phyloP scores from a whole-genome alignment of 2,329 filamentous ascomycete genomes.

The Pestalotiopsis sp. region DNA sequence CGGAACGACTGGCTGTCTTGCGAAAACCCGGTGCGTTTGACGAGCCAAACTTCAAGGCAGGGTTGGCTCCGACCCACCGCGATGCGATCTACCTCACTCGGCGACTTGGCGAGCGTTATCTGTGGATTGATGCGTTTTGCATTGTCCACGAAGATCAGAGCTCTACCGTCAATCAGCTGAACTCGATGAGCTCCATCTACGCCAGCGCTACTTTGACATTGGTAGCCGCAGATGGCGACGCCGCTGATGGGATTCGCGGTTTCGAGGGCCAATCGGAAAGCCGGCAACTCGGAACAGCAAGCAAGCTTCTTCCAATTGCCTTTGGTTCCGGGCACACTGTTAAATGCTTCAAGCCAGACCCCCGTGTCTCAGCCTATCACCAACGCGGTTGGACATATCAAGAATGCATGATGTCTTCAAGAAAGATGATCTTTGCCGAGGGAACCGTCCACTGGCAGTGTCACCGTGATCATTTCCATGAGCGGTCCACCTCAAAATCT shows the following conservation, averaged over 20 bases:
- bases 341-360: not conserved
- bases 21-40: not conserved
- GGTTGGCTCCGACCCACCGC: not conserved
- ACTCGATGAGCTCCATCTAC: not conserved
- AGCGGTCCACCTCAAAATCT: not conserved
- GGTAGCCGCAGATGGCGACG: not conserved
- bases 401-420: not conserved
- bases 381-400: constrained; percentile 10
- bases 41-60: not conserved
- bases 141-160: not conserved
- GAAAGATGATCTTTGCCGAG: not conserved
- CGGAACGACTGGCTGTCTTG: not conserved
- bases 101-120: not conserved
- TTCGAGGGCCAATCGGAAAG: not conserved
- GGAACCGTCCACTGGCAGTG: not conserved
- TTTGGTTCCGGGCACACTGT: not conserved
- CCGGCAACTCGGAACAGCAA: not conserved
- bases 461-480: not conserved
- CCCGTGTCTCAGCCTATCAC: not conserved
- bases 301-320: not conserved
- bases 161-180: not conserved
- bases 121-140: constrained; percentile 9
- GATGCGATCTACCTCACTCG: not conserved
- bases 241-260: not conserved
- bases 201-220: constrained; percentile 2